phyloP scores from a whole-genome alignment of 2,329 filamentous ascomycete species.

The Lachnellula willkommii region DNA sequence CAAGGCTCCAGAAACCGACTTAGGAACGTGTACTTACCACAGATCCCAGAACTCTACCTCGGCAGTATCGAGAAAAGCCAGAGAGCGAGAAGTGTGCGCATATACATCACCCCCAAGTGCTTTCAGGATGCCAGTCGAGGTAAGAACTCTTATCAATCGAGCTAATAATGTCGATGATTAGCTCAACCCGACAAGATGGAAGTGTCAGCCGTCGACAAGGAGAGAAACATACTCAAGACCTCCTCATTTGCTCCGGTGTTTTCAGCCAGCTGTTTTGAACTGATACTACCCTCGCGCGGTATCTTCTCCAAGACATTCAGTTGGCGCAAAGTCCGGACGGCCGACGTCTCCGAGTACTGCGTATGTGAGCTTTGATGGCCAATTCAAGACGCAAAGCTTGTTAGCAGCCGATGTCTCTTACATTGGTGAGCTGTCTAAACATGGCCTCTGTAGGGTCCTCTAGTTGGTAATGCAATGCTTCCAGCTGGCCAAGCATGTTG shows the following conservation, averaged over 20 bases:
- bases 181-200: background rate
- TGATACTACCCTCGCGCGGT: conserved; percentile 24
- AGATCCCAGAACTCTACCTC: conserved; percentile 28
- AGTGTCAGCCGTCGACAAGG: background rate
- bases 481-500: conserved; percentile 11
- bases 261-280: conserved; percentile 20
- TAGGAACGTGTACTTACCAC: conserved; percentile 8
- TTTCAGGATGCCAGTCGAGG: conserved; percentile 28
- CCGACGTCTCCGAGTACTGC: conserved; percentile 10
- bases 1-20: too few relatives aligned
- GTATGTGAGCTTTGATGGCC: background rate
- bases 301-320: conserved; percentile 27
- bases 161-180: conserved; percentile 11
- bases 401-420: conserved; percentile 4
- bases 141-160: conserved; percentile 29
- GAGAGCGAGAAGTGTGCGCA: conserved; percentile 27
- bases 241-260: conserved; percentile 21
- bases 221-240: conserved; percentile 19
- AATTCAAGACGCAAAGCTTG: background rate
- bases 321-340: conserved; percentile 21
- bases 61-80: conserved; percentile 26
- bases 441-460: conserved; percentile 27
- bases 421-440: conserved; percentile 27
- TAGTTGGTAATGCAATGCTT: conserved; percentile 20
- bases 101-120: conserved; percentile 27